Evolutionary conservation across 2,329 filamentous ascomycete genomes (phyloP).

Genomic region (Fusarium coicis): DNA sequence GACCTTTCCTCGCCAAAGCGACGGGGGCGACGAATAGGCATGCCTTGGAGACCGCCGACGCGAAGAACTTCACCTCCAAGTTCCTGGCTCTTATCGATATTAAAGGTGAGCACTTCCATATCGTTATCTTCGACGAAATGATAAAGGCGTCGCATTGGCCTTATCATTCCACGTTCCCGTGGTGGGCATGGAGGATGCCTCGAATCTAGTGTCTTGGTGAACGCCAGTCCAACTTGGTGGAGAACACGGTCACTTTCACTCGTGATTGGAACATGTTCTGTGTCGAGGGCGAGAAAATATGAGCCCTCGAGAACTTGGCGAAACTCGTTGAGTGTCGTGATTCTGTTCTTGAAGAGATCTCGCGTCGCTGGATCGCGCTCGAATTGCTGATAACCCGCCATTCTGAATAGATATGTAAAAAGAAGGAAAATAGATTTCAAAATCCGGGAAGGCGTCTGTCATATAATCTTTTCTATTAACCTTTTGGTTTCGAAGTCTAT

Average conservation of each 20-base stretch:
- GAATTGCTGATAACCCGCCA: constrained; percentile 53
- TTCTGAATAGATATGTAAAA: constrained; percentile 10
- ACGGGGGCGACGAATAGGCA: constrained; percentile 15
- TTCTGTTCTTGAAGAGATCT: constrained; percentile 18
- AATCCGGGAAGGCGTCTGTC: accelerated
- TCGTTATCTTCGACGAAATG: constrained; percentile 1
- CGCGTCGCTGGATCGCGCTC: constrained; percentile 30
- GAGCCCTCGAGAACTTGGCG: constrained; percentile 38
- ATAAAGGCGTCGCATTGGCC: not conserved
- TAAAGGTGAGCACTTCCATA: constrained; percentile 9
- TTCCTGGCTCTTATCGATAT: not conserved
- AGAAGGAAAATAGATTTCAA: accelerated
- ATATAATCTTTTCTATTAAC: not conserved
- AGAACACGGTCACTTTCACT: constrained; percentile 40
- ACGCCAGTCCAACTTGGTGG: constrained; percentile 31
- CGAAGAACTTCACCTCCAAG: not conserved
- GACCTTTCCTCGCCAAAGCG: constrained; percentile 21
- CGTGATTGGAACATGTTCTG: constrained; percentile 71
- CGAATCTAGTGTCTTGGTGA: not conserved
- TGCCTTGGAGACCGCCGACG: not conserved
- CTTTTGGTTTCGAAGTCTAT: not conserved
- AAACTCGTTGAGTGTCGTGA: constrained; percentile 1
- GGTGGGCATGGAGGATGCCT: not conserved
- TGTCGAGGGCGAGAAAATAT: constrained; percentile 59
- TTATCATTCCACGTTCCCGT: not conserved